Conservation (phyloP, 345 rosid species). For the Dipteronia dyeriana region DNA sequence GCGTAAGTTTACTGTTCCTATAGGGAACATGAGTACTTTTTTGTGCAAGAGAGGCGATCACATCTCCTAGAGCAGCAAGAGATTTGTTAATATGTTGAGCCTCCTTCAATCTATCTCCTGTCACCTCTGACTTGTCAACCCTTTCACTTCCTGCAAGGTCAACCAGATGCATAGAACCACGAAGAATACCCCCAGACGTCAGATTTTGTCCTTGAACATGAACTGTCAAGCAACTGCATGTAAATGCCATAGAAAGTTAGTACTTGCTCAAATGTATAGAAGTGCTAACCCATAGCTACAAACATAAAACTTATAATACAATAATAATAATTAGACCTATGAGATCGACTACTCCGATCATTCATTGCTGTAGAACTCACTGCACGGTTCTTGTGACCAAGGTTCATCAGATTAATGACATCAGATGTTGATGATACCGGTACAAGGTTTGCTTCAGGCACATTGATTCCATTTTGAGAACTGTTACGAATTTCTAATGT, state of each 20-base stretch:
- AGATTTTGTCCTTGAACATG: constrained; percentile 89
- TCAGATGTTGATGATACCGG: constrained; percentile 77
- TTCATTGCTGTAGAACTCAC: constrained; percentile 88
- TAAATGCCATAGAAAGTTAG: constrained; percentile 22
- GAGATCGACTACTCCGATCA: constrained; percentile 98
- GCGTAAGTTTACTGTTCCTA: constrained; percentile 93
- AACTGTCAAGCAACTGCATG: constrained; percentile 86
- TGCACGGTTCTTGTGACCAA: constrained; percentile 83
- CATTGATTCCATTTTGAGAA: constrained; percentile 81
- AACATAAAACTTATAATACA: neutral
- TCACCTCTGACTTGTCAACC: constrained; percentile 92
- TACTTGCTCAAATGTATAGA: neutral
- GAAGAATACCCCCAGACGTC: constrained; percentile 65
- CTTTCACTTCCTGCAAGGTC: constrained; percentile 98
- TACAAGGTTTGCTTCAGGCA: constrained; percentile 87
- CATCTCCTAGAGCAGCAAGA: constrained; percentile 93
- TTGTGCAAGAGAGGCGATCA: constrained; percentile 85
- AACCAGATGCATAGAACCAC: constrained; percentile 93
- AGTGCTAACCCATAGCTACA: neutral
- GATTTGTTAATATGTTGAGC: constrained; percentile 91
- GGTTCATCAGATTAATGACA: constrained; percentile 81
- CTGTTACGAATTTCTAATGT: constrained; percentile 93
- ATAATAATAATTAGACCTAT: constrained; percentile 51
- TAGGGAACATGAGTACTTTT: constrained; percentile 89
- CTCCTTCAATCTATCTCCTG: constrained; percentile 89